Evolutionary conservation across 805 yeast species (phyloP), one percentile per base, ranked within the genome.

Genomic region (Metschnikowia koreensis): DNA sequence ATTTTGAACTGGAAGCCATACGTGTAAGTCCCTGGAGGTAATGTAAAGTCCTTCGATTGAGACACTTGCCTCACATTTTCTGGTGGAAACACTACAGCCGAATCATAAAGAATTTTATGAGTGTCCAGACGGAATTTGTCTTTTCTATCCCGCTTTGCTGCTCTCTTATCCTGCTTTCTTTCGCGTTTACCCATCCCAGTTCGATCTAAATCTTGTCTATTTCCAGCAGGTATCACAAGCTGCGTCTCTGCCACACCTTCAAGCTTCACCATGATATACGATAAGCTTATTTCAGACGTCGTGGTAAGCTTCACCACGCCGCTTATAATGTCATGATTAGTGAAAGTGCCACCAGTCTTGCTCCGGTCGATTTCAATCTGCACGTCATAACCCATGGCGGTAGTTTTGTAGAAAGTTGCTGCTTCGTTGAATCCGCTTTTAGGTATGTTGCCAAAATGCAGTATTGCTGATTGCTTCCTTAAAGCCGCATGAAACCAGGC

Each of bases 31-130:
- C 85, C 85, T 0, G 84, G 81, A 3, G 76, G 64, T 51, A 81
- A 63, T 0, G 80, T 76, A 54, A 75, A 75, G 52, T 73, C 81
- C 52, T 72, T 71, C 9, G 76, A 68, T 39, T 60, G 66, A 28
- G 79, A 68, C 1, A 77, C 80, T 44, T 67, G 62, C 22, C 81
- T 63, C 11, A 80, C 71, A 47, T 80, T 76, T 12, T 68, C 71
- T 0, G 85, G 81, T 1, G 84, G 85, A 51, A 81, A 81, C 27
- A 81, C 79, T 0, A 80, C 71, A 28, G 59, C 50, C 1, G 81
- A 73, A 48, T 80, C 82, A 56, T 80, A 81, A 17, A 81, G 66
- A 9, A 81, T 64, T 51, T 73, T 73, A 59, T 81, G 85, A 7
- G 61, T 61, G 56, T 76, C 81, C 38, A 53, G 62, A 8, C 71